A percentile compares a stretch with the other conserved stretches of the same genome.
Evolutionary conservation across 768 basidiomycete species (phyloP).

Genomic region (Cantharellus cinnabarinus): DNA sequence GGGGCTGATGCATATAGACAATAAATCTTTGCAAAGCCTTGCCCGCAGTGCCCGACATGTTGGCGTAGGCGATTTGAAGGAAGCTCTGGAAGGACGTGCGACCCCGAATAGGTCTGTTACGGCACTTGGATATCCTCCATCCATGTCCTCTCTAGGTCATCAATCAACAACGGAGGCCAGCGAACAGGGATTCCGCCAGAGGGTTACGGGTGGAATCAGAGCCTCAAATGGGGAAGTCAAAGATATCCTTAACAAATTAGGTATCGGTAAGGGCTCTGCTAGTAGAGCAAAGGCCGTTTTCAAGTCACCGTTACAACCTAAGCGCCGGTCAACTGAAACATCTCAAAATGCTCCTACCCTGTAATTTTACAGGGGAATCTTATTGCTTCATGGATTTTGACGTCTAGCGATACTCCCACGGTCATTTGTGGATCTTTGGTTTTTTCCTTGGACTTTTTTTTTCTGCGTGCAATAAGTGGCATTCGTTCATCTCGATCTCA

Average conservation of each 20-base stretch:
- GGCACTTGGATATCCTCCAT: slow-evolving; percentile 20
- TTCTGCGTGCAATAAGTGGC: not conserved
- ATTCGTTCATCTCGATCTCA: not conserved
- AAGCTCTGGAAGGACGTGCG: slow-evolving; percentile 70
- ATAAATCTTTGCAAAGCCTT: slow-evolving; percentile 70
- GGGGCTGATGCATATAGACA: slow-evolving; percentile 78
- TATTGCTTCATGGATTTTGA: not conserved
- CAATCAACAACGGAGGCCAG: slow-evolving; percentile 1
- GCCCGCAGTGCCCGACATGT: slow-evolving; percentile 59
- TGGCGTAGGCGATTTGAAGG: slow-evolving; percentile 72
- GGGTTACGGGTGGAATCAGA: slow-evolving; percentile 1
- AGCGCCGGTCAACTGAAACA: not conserved
- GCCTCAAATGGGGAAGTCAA: slow-evolving; percentile 36
- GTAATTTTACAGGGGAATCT: no score
- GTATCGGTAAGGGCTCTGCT: slow-evolving; percentile 37
- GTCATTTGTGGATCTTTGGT: not conserved
- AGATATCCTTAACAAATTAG: slow-evolving; percentile 65
- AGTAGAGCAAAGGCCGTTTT: not conserved
- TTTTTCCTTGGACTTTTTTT: not conserved
- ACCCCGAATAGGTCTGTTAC: slow-evolving; percentile 27
- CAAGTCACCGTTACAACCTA: not conserved
- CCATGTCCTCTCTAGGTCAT: slow-evolving; percentile 20
- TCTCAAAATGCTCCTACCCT: no score
- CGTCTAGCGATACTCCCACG: not conserved
- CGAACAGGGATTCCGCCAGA: slow-evolving; percentile 3